Base-by-base conservation (phyloP, 2,329 filamentous ascomycete genomes). In the Bipolaris gigantea region DNA sequence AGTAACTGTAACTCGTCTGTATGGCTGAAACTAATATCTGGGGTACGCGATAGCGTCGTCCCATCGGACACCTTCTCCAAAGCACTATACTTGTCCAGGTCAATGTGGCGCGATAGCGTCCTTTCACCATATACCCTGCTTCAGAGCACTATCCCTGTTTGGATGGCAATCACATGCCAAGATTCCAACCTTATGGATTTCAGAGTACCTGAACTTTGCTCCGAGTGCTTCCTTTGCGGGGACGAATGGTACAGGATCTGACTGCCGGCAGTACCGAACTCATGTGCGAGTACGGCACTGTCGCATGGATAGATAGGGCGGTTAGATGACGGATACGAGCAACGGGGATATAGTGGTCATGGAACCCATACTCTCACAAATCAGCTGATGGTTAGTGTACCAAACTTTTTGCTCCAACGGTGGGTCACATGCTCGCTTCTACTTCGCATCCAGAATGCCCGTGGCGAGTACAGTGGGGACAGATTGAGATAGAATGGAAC, bases 401-500 rank as follows among this genome's bases (percentile, higher is more conserved):
- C 45, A 47, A 40, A 36, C 49, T 45, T 59, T 59, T 43, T 40
- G 49, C 45, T 39, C 45, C 33, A 40, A 39, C 47, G 35, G 49
- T 51, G 36, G 56, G 53, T 51, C 39, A 47, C 51, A 53, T 47
- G 25, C 40, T 64, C 53, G 62, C 56, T 57, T 60, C 51, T 50
- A 30, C 34, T 23, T 45, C 38, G 49, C 49, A 41, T 55, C 53
- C 48, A 50, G 53, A 45, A 53, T 46, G 50, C 45, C 46, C 40
- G 53, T 56, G 55, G 62, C 60, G 55, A 64, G 57, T 56, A 57
- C 55, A 60, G 65, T 53, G 27, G 44, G 35, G 27, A 45, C 63
- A 69, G 36, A 71, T 71, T 71, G 63, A 59, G 30, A 47, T 60
- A 55, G 67, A 69, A 64, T 69, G 65, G 65, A 51, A 48, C 11